These are phyloP conservation scores for Scedosporium apiospermum DNA, from an alignment of 2,329 filamentous ascomycete species.

Conservation along the genomic window DNA sequence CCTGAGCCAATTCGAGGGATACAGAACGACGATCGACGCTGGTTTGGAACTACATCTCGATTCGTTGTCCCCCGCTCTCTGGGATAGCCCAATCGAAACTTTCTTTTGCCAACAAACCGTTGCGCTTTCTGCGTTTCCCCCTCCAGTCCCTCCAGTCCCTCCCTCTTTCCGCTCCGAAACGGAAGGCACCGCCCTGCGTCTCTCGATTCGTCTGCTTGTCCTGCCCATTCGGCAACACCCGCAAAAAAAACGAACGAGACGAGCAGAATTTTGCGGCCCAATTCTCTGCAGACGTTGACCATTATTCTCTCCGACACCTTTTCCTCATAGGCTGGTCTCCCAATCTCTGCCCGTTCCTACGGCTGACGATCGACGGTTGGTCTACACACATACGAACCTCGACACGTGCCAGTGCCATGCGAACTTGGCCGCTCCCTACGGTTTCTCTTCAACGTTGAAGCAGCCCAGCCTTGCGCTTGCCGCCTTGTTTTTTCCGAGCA, in stretches of 20 bases:
- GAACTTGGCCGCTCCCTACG: not conserved
- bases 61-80: not conserved
- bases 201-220: not conserved
- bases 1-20: too few relatives aligned
- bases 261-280: not conserved
- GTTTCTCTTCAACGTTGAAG: not conserved
- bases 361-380: not conserved
- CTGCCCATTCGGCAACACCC: not conserved
- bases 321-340: not conserved
- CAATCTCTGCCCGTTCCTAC: not conserved
- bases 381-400: not conserved
- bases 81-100: not conserved
- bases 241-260: not conserved
- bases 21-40: not conserved
- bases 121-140: not conserved
- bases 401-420: slow-evolving; percentile 6
- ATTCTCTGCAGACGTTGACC: not conserved
- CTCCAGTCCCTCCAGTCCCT: not conserved
- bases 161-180: not conserved
- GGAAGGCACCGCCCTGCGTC: not conserved
- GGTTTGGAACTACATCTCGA: not conserved
- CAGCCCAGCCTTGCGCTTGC: not conserved
- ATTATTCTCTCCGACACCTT: not conserved
- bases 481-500: not conserved
- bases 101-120: not conserved